Evolutionary conservation across 2,329 filamentous ascomycete species (phyloP).

Genomic region (Talaromyces sp.): DNA sequence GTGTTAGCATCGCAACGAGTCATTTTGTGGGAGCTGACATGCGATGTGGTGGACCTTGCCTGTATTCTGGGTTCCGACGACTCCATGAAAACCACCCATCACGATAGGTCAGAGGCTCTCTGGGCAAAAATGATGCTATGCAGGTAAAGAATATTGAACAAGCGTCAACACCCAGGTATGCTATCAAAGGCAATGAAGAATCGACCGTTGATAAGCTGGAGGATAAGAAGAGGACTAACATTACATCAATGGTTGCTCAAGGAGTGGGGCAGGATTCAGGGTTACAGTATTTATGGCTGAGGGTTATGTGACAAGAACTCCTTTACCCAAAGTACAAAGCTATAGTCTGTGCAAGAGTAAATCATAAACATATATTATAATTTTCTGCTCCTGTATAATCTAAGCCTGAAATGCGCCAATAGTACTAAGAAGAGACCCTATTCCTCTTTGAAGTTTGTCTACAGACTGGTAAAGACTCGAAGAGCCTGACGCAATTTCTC

Average conservation of each 20-base stretch:
- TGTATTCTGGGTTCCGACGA: conserved; percentile 13
- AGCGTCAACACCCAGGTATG: too few relatives aligned
- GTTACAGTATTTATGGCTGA: background rate
- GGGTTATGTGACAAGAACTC: background rate
- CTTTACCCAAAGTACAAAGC: background rate
- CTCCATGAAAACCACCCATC: conserved; percentile 16
- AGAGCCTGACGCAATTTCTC: background rate
- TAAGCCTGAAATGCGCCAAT: background rate
- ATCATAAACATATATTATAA: background rate
- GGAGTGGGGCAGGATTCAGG: background rate
- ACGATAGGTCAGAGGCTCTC: background rate
- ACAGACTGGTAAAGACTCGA: conserved; percentile 1
- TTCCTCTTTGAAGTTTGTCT: conserved; percentile 10
- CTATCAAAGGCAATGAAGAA: background rate
- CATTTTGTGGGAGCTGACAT: background rate
- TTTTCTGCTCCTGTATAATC: background rate
- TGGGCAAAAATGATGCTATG: background rate
- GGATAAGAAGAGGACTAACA: background rate
- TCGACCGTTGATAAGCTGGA: background rate
- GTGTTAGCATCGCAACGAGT: background rate
- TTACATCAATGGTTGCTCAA: background rate
- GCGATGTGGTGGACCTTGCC: conserved; percentile 17
- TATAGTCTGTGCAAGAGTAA: too few relatives aligned
- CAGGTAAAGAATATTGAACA: too few relatives aligned
- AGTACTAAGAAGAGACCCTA: conserved; percentile 7